Evolutionary conservation across 805 yeast species (phyloP), one percentile per base, ranked within the genome.

Genomic region (Wickerhamomyces mucosus): DNA sequence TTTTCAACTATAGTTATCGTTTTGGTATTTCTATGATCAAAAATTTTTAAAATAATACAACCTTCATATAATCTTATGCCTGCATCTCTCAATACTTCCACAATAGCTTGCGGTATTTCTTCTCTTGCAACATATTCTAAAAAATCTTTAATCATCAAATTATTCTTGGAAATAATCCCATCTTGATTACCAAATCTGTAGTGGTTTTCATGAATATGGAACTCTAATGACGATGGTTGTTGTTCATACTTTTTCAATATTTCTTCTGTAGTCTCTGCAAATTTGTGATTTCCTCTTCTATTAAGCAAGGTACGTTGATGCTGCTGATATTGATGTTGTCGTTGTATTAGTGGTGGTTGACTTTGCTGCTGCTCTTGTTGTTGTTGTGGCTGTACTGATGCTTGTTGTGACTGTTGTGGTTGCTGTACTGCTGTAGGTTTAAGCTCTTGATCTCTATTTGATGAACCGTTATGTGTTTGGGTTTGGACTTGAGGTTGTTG

Each of bases 181-280:
- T 88, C 96, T 31, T 81, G 89, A 41, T 82, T 83, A 40, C 94
- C 94, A 60, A 89, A 88, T 38, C 94, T 71, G 54, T 77, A 89
- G 56, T 88, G 95, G 35, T 84, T 85, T 45, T 85, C 92, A 56
- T 83, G 88, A 16, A 89, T 85, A 48, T 89, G 96, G 46, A 89
- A 78, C 41, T 77, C 94, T 37, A 89, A 58, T 24, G 94, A 81
- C 7, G 96, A 80, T 8, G 89, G 81, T 38, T 70, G 71, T 35
- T 73, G 72, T 42, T 78, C 76, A 52, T 78, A 88, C 53, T 86
- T 88, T 37, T 73, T 72, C 43, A 92, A 55, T 7, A 92, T 66
- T 30, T 78, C 83, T 36, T 73, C 80, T 15, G 80, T 59, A 8
- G 86, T 75, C 45, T 81, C 84, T 9, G 79, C 75, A 46, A 78